These are phyloP conservation scores for Fusarium cicatricum DNA, from an alignment of 2,329 filamentous ascomycete genomes.

Conservation along the genomic window DNA sequence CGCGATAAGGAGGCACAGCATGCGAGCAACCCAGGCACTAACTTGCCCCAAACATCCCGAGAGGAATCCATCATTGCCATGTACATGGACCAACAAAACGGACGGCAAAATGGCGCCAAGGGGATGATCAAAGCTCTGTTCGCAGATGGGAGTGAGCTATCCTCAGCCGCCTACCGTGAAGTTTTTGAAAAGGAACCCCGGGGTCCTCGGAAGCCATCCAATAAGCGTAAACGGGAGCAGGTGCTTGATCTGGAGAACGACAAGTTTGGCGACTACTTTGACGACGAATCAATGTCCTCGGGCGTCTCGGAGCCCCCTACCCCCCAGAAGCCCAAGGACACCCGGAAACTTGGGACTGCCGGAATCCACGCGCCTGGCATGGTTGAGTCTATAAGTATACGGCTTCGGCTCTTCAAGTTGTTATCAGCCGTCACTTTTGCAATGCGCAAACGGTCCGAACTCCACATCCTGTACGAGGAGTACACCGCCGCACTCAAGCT, in stretches of 20 bases:
- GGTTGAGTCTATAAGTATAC: conserved; percentile 65
- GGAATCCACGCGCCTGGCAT: conserved; percentile 42
- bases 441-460: conserved; percentile 52
- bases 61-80: conserved; percentile 65
- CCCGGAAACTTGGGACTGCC: conserved; percentile 29
- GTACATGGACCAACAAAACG: conserved; percentile 61
- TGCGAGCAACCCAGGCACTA: conserved; percentile 29
- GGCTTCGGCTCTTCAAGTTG: conserved; percentile 69
- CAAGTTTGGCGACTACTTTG: conserved; percentile 67
- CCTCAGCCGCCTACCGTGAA: conserved; percentile 65
- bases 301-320: conserved; percentile 57
- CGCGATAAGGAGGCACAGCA: conserved; percentile 52
- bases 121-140: conserved; percentile 73
- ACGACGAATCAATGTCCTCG: conserved; percentile 62
- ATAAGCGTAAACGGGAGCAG: conserved; percentile 59
- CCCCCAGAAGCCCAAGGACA: conserved; percentile 49
- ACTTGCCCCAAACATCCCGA: conserved; percentile 47
- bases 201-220: conserved; percentile 50
- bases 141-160: conserved; percentile 67
- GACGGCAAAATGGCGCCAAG: conserved; percentile 57
- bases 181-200: conserved; percentile 71
- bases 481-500: conserved; percentile 64
- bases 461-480: conserved; percentile 66
- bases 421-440: conserved; percentile 58
- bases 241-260: conserved; percentile 66